Percentiles rank a stretch among this genome's conserved stretches.
phyloP scores from a whole-genome alignment of 169 alveolate species.

The Plasmodium inui region DNA sequence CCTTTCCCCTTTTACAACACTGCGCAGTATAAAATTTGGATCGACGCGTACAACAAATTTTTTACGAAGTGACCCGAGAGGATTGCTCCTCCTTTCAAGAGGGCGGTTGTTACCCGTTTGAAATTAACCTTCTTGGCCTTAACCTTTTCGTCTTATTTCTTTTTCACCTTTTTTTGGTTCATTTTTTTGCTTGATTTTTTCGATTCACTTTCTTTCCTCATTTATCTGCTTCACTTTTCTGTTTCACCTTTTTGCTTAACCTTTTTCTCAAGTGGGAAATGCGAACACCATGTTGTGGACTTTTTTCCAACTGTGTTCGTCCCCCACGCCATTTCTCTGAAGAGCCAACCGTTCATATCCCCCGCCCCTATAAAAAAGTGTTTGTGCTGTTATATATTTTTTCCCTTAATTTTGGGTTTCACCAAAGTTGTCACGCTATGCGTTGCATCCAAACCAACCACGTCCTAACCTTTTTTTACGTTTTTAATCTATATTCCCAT shows the following conservation, averaged over 20 bases:
- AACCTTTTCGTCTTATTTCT: neutral
- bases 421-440: neutral
- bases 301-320: neutral
- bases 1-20: neutral
- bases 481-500: neutral
- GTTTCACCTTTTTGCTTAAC: neutral
- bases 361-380: neutral
- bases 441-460: neutral
- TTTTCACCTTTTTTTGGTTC: slow-evolving; percentile 1
- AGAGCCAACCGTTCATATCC: neutral
- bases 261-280: neutral
- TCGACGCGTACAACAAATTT: slow-evolving; percentile 39
- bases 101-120: neutral
- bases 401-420: neutral
- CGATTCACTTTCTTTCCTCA: neutral
- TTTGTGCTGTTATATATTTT: neutral
- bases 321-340: neutral
- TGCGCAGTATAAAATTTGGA: slow-evolving; percentile 53
- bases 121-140: neutral
- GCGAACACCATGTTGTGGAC: neutral
- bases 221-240: neutral
- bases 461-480: neutral
- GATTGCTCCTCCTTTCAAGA: neutral
- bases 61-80: slow-evolving; percentile 3
- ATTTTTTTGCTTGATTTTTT: neutral